phyloP scores from a whole-genome alignment of 768 basidiomycete species.

The Candolleomyces efflorescens region DNA sequence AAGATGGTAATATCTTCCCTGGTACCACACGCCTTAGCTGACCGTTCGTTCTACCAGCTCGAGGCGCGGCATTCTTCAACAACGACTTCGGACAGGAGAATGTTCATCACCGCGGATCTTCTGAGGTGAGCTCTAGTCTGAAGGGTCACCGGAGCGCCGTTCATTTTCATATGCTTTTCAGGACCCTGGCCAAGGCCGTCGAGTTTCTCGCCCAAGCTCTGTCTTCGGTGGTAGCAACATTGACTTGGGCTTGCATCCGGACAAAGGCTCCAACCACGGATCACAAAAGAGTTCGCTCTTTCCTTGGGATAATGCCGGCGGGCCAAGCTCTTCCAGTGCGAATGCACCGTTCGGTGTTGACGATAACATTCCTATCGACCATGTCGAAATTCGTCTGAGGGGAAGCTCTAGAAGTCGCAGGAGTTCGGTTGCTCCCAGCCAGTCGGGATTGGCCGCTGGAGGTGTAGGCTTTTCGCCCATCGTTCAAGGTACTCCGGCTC shows the following conservation, averaged over 20 bases:
- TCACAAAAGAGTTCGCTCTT: slow-evolving; percentile 72
- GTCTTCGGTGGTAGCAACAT: slow-evolving; percentile 43
- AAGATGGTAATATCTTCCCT: background rate
- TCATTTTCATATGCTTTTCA: slow-evolving; percentile 18
- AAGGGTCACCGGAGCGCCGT: too few species aligned
- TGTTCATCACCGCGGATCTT: slow-evolving; percentile 10
- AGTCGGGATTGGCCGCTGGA: slow-evolving; percentile 39
- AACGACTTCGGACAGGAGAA: background rate
- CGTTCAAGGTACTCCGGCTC: slow-evolving; percentile 35
- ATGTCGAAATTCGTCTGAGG: slow-evolving; percentile 27
- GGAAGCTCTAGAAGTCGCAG: slow-evolving; percentile 54
- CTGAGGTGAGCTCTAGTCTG: slow-evolving; percentile 8
- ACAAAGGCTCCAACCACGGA: slow-evolving; percentile 28
- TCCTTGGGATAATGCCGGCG: slow-evolving; percentile 80
- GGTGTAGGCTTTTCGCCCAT: slow-evolving; percentile 50
- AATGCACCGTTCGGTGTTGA: slow-evolving; percentile 28
- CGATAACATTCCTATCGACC: slow-evolving; percentile 44
- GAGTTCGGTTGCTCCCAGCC: slow-evolving; percentile 52
- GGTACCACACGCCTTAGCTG: too few species aligned
- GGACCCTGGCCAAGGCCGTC: slow-evolving; percentile 87
- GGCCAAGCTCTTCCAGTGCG: slow-evolving; percentile 51
- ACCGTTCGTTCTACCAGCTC: too few species aligned
- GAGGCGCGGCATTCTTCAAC: too few species aligned
- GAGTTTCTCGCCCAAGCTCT: slow-evolving; percentile 55
- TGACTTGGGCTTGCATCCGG: slow-evolving; percentile 37